phyloP scores from a whole-genome alignment of 495 filamentous ascomycete species.

The Sabuloglossum arenarium region DNA sequence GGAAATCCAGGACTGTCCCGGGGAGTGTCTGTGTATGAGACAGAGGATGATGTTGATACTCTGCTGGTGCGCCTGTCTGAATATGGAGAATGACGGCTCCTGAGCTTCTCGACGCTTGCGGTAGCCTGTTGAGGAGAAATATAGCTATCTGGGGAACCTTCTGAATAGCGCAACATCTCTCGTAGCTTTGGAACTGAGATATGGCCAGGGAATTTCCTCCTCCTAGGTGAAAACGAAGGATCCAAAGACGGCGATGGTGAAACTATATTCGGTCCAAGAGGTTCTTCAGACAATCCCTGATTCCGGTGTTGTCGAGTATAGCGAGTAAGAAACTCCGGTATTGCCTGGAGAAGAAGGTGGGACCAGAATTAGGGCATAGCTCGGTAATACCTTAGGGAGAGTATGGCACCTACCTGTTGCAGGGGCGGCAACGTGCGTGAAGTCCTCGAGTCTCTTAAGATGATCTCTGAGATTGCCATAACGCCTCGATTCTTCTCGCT shows the following conservation, averaged over 20 bases:
- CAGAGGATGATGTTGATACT: not conserved
- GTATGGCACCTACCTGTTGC: not conserved
- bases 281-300: not conserved
- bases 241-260: not conserved
- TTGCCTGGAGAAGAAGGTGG: not conserved
- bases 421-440: not conserved
- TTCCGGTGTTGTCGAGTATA: not conserved
- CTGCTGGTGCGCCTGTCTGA: not conserved
- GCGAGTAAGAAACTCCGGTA: not conserved
- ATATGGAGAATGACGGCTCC: not conserved
- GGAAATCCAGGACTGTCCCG: not conserved
- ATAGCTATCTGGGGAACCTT: not conserved
- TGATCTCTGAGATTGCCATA: not conserved
- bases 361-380: not conserved
- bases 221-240: not conserved
- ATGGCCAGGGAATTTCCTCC: not conserved
- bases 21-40: not conserved
- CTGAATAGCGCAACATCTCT: not conserved
- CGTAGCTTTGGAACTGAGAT: not conserved
- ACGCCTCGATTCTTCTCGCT: not conserved
- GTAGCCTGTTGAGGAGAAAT: not conserved
- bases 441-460: not conserved
- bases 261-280: not conserved
- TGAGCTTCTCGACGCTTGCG: not conserved
- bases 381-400: not conserved